phyloP scores from a whole-genome alignment of 208 protist genomes.

The Leishmania amazonensis region DNA sequence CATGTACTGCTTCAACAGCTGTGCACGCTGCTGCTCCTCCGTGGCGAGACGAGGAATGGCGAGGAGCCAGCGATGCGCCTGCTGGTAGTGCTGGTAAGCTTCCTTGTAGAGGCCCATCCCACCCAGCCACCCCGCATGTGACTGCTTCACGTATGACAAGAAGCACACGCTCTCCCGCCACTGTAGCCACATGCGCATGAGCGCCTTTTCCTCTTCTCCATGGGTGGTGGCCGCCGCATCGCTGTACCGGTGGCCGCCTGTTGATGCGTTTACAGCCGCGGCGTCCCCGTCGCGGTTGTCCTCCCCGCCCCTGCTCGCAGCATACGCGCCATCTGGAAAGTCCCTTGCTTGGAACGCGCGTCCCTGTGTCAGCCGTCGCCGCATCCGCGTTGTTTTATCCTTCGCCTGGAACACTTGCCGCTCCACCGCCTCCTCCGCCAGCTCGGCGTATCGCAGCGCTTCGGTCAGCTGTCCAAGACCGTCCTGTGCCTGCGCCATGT shows the following conservation, averaged over 20 bases:
- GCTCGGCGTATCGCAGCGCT: constrained; percentile 38
- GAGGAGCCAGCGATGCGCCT: constrained; percentile 67
- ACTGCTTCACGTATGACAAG: constrained; percentile 56
- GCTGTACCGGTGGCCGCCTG: background rate
- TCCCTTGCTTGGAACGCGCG: constrained; percentile 10
- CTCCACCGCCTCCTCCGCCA: constrained; percentile 67
- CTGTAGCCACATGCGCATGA: constrained; percentile 38
- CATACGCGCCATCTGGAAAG: constrained; percentile 1
- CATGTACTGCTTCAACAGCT: constrained; percentile 43
- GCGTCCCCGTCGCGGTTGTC: background rate
- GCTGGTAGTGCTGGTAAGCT: constrained; percentile 53
- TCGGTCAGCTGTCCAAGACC: constrained; percentile 33
- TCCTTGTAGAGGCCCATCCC: constrained; percentile 34
- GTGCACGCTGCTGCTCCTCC: constrained; percentile 44
- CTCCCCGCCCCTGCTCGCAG: background rate
- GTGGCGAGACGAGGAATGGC: constrained; percentile 34
- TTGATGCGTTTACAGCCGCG: background rate
- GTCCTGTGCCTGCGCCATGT: constrained; percentile 70
- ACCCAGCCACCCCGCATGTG: constrained; percentile 64
- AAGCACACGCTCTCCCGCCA: constrained; percentile 75
- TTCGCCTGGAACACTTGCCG: constrained; percentile 41
- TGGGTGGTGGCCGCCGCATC: background rate
- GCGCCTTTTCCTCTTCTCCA: constrained; percentile 10
- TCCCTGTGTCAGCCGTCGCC: constrained; percentile 17
- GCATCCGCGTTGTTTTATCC: constrained; percentile 29